Conservation (phyloP, 2,329 filamentous ascomycete species). For the Coniochaeta pulveracea region DNA sequence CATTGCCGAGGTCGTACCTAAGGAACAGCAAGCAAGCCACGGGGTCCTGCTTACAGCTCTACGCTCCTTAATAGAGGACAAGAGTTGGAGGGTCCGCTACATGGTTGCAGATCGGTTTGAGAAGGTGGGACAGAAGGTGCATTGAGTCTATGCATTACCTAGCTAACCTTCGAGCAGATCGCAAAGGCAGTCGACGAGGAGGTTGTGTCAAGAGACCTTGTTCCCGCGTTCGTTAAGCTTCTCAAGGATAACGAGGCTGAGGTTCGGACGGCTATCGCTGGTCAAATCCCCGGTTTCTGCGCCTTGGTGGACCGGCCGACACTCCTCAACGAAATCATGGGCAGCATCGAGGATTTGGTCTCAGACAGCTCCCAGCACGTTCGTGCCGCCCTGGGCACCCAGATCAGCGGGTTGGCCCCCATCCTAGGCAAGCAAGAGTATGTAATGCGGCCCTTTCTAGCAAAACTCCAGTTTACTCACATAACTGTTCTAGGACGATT, state of each 20-base stretch:
- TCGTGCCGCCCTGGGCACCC: constrained; percentile 84
- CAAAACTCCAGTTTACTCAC: not conserved
- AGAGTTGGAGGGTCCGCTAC: constrained; percentile 98
- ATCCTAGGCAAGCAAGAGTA: constrained; percentile 97
- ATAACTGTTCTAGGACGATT: constrained; percentile 58
- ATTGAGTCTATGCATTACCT: constrained; percentile 10
- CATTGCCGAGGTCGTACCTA: constrained; percentile 92
- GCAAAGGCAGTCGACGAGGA: constrained; percentile 98
- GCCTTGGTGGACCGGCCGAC: constrained; percentile 75
- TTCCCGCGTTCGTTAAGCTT: constrained; percentile 93
- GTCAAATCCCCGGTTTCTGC: constrained; percentile 97
- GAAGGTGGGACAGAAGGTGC: constrained; percentile 48
- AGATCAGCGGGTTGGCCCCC: constrained; percentile 92
- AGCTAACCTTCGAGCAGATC: constrained; percentile 48
- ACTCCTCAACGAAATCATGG: constrained; percentile 92
- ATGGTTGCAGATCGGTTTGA: constrained; percentile 99
- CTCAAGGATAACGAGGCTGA: constrained; percentile 97
- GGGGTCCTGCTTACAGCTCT: constrained; percentile 84
- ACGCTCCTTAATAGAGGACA: constrained; percentile 92
- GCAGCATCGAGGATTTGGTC: constrained; percentile 88
- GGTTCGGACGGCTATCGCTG: constrained; percentile 91
- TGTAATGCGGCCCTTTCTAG: constrained; percentile 17
- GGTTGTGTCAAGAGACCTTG: constrained; percentile 84
- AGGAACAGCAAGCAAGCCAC: constrained; percentile 95
- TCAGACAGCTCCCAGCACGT: constrained; percentile 96